Evolutionary conservation across 345 rosid species (phyloP), one percentile per base, ranked within the genome.

Genomic region (Gossypium rotundifolium): DNA sequence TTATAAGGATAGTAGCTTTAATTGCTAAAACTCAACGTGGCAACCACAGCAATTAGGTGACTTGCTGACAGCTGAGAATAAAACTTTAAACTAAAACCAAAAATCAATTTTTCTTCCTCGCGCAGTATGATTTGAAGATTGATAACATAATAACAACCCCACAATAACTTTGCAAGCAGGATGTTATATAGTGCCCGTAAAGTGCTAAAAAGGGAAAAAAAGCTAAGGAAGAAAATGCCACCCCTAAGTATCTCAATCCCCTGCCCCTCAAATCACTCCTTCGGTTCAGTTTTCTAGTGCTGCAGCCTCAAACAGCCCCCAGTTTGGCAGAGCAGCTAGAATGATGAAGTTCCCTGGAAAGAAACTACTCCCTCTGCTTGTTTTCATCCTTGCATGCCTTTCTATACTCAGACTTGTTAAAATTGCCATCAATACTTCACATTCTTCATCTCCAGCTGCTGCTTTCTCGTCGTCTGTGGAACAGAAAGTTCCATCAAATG

Each of bases 11-110:
- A n/a, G 7, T 54, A 18, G 18, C 58, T 54, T 54, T 54, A 54
- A 54, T 54, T 54, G 59, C 59, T n/a, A 17, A 18, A 20, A 16
- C 12, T 55, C 25, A 11, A 73, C 62, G 58, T 54, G 63, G 79
- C 78, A 73, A 64, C 82, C 55, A 29, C 55, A 58, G 42, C 75
- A n/a, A 53, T 17, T 53, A 53, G 58, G 58, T 53, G 58, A 17
- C 58, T 53, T n/a, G 20, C 58, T 53, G 20, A 53, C 58, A 80
- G 77, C 71, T 61, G 66, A 45, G 25, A 55, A 12, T 25, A 11
- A 13, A 62, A 54, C 59, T n/a, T n/a, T 0, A 72, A 72, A 84
- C 84, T 79, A 73, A 27, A 90, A 90, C 88, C 88, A 85, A 88
- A 58, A 63, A 52, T 58, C 78, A 52, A 86, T 84, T 84, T 93